Conservation (phyloP, 371 early-diverging fungal genomes). For the Mortierella sp. region DNA sequence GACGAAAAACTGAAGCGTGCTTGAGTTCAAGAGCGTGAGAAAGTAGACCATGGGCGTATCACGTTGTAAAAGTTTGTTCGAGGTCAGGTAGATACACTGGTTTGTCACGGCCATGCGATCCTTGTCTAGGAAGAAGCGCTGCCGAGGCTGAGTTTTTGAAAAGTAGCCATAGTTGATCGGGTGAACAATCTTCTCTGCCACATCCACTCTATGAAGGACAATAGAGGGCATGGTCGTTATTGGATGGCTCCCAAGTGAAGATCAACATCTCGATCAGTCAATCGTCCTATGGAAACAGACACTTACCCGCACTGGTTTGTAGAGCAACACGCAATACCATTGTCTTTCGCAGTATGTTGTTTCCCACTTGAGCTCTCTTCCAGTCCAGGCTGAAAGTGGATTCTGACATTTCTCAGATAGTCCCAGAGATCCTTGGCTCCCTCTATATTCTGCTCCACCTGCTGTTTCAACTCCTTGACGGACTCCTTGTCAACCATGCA, state of each 20-base stretch:
- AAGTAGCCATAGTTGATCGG: constrained; percentile 78
- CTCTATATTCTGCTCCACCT: constrained; percentile 42
- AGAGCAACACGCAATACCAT: constrained; percentile 64
- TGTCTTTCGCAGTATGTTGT: constrained; percentile 56
- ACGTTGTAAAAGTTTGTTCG: constrained; percentile 39
- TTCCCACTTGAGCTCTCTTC: constrained; percentile 27
- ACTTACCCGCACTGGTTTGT: constrained; percentile 66
- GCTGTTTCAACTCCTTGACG: constrained; percentile 55
- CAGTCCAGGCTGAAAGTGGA: constrained; percentile 46
- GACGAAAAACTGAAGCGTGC: constrained; percentile 64
- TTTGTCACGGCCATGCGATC: constrained; percentile 57
- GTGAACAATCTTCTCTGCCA: constrained; percentile 66
- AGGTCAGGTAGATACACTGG: constrained; percentile 71
- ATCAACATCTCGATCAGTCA: background rate
- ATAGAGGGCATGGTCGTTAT: background rate
- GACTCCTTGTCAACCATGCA: constrained; percentile 68
- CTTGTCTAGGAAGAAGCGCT: constrained; percentile 66
- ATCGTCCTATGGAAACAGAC: too few species aligned
- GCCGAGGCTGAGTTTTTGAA: constrained; percentile 67
- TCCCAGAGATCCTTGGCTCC: constrained; percentile 50
- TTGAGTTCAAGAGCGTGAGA: constrained; percentile 67
- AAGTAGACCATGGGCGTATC: constrained; percentile 56
- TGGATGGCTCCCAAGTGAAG: background rate
- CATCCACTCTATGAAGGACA: constrained; percentile 45
- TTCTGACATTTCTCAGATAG: constrained; percentile 53